Base-by-base conservation (phyloP, 2,329 filamentous ascomycete genomes). In the Alternaria novae-zelandiae region DNA sequence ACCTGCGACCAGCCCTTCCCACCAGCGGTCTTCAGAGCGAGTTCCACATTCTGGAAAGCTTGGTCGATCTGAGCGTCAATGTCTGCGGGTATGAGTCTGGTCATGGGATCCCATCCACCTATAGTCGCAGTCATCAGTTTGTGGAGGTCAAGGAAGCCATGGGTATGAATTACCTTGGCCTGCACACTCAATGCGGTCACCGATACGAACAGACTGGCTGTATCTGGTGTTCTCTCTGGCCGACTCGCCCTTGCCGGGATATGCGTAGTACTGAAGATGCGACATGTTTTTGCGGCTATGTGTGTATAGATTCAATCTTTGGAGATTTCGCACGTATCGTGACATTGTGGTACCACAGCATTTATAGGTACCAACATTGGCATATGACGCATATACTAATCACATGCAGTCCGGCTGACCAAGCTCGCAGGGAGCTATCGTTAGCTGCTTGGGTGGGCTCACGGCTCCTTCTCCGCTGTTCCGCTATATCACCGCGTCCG, bases 1-100 rank as follows among this genome's bases (percentile, higher is more conserved):
- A 89, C 87, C 61, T 89, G 85, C n/a, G 73, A 72, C 85, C 85
- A 87, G 3, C 86, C 86, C 61, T 85, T 83, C 0, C 85, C 86
- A 1, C 88, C 88, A 0, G 86, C 86, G 15, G 83, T 69, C 45
- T 81, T 82, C 5, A 90, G 75, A 26, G 74, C 78, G 6, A 81
- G 71, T 1, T 90, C 86, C 10, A 89, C 84, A 59, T 89, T 90
- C 4, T 71, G 74, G 68, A 90, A 90, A 0, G 87, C 85, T 57
- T 79, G 77, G 28, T 77, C 73, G 63, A 80, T 79, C 51, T 81
- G 66, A 0, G 59, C 70, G 44, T 74, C 67, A 60, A 78, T 65
- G 10, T 76, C 71, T 9, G 51, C 46, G 43, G 62, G 49, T 43
- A 74, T 65, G 4, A 56, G 56, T 13, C 64, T 59, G 4, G 68